phyloP scores from a whole-genome alignment of 2,329 filamentous ascomycete genomes.

The Cladosporium sp. region DNA sequence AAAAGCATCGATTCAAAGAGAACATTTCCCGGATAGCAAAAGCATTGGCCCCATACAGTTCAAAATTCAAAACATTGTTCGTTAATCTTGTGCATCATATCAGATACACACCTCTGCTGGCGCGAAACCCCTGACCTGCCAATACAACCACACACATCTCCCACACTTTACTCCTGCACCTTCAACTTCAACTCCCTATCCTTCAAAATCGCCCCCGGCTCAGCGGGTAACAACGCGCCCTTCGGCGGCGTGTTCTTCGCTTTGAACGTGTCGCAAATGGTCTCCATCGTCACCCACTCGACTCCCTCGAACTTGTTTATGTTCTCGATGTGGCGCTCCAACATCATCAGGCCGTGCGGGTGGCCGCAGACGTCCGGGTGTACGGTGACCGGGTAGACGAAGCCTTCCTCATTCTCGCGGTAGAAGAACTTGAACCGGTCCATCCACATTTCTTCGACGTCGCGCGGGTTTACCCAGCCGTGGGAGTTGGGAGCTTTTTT shows the following conservation, averaged over 20 bases:
- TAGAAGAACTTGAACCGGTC: constrained; percentile 73
- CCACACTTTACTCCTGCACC: constrained; percentile 20
- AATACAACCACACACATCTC: too few relatives aligned
- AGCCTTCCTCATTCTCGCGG: constrained; percentile 53
- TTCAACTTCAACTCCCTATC: constrained; percentile 32
- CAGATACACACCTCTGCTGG: too few relatives aligned
- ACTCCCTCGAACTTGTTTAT: constrained; percentile 62
- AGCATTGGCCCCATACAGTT: too few relatives aligned
- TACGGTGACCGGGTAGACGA: constrained; percentile 73
- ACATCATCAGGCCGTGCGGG: constrained; percentile 69
- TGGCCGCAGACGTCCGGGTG: constrained; percentile 70
- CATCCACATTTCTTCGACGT: constrained; percentile 62
- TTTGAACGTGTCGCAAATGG: constrained; percentile 72
- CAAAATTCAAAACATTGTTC: too few relatives aligned
- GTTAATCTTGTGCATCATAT: too few relatives aligned
- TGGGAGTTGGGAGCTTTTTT: constrained; percentile 55
- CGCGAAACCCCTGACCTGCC: too few relatives aligned
- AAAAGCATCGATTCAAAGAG: too few relatives aligned
- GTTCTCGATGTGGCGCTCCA: constrained; percentile 68
- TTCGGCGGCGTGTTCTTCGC: constrained; percentile 54
- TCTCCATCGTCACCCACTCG: constrained; percentile 65
- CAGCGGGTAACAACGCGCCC: constrained; percentile 59
- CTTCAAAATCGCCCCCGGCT: constrained; percentile 50
- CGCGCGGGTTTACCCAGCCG: constrained; percentile 53
- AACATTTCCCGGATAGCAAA: too few relatives aligned